phyloP scores from a whole-genome alignment of 2,329 filamentous ascomycete genomes.

The Aspergillus sp. region DNA sequence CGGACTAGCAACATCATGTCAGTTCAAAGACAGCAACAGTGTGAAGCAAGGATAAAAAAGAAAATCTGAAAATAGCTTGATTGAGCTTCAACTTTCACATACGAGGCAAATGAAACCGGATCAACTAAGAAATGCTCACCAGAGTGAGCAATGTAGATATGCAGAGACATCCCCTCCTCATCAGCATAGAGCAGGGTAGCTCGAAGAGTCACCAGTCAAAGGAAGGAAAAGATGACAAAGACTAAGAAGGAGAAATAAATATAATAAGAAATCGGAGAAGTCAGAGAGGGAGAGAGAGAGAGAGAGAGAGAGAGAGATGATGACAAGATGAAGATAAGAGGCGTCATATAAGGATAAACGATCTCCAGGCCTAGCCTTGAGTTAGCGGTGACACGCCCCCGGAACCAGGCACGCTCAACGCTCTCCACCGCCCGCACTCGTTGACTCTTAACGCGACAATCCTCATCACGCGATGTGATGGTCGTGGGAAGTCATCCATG shows the following conservation, averaged over 20 bases:
- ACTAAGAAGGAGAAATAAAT: constrained; percentile 8
- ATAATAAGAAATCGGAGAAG: constrained; percentile 5
- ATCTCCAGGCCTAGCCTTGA: constrained; percentile 4
- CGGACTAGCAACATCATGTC: constrained; percentile 46
- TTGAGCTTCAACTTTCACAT: constrained; percentile 28
- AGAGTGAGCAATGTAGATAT: constrained; percentile 86
- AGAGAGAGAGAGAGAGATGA: neutral
- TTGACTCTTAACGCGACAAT: neutral
- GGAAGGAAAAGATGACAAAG: constrained; percentile 8
- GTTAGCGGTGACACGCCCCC: constrained; percentile 10
- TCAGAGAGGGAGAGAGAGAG: neutral
- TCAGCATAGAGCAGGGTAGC: constrained; percentile 5
- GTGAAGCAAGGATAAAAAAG: neutral
- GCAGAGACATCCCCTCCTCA: constrained; percentile 65
- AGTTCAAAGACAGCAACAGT: constrained; percentile 5
- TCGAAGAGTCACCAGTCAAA: constrained; percentile 18
- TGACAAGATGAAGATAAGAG: neutral
- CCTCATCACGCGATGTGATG: constrained; percentile 22
- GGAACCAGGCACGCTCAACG: constrained; percentile 9
- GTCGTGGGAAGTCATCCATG: constrained; percentile 24
- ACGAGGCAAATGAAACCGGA: constrained; percentile 66
- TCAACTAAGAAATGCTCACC: constrained; percentile 78
- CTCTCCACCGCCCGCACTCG: constrained; percentile 3
- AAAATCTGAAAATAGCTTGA: neutral
- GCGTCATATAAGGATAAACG: constrained; percentile 1